phyloP scores from a whole-genome alignment of 2,329 filamentous ascomycete genomes.

The Colletotrichum nymphaeae region DNA sequence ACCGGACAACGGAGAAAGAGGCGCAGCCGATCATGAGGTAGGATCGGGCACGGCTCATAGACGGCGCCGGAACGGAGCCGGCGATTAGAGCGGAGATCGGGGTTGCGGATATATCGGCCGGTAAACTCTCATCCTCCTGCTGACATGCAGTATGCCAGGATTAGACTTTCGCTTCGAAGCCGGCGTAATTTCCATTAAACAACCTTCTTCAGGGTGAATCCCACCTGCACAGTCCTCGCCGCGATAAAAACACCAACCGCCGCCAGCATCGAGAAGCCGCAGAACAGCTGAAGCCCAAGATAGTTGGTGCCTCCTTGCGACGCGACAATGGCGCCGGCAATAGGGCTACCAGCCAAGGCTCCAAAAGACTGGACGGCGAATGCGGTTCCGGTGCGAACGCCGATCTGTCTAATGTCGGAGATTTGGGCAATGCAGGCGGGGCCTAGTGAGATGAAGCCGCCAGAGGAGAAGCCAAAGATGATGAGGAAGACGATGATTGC shows the following conservation, averaged over 20 bases:
- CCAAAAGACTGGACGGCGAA: constrained; percentile 73
- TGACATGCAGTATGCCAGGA: no score
- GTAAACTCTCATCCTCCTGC: no score
- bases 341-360: constrained; percentile 74
- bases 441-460: constrained; percentile 72
- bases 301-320: constrained; percentile 62
- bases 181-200: not conserved
- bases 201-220: constrained; percentile 48
- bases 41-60: no score
- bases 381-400: constrained; percentile 72
- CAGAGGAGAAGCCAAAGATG: constrained; percentile 78
- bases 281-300: constrained; percentile 73
- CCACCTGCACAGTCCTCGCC: constrained; percentile 49
- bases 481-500: constrained; percentile 72
- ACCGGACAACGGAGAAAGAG: not conserved
- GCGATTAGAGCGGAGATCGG: not conserved
- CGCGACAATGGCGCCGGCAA: constrained; percentile 71
- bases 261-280: constrained; percentile 61
- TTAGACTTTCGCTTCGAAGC: not conserved
- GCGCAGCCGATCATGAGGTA: not conserved
- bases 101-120: not conserved
- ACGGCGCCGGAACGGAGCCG: not conserved
- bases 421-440: constrained; percentile 78
- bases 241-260: constrained; percentile 42
- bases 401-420: constrained; percentile 76